Conservation (phyloP, 441 rosid genomes). For the Metrosideros polymorpha region DNA sequence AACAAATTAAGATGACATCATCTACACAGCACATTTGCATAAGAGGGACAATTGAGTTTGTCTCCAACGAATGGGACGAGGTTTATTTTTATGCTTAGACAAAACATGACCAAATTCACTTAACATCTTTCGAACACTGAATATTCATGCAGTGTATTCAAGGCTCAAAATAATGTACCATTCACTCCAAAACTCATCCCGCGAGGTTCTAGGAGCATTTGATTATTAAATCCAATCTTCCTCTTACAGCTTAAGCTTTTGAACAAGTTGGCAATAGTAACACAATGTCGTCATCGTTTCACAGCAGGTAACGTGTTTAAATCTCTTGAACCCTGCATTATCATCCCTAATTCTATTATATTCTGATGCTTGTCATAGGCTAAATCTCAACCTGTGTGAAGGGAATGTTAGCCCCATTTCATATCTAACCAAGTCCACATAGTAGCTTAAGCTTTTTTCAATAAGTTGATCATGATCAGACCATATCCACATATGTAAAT, state of each 20-base stretch:
- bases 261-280: neutral
- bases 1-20: neutral
- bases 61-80: neutral
- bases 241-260: neutral
- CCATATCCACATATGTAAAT: neutral
- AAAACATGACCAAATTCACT: neutral
- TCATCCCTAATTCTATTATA: neutral
- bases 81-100: neutral
- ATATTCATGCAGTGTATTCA: neutral
- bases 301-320: neutral
- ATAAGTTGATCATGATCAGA: neutral
- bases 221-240: neutral
- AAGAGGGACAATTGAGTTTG: neutral
- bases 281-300: neutral
- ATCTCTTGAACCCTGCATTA: neutral
- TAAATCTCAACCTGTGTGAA: neutral
- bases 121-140: neutral
- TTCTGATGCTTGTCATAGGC: neutral
- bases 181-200: neutral
- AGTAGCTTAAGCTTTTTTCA: neutral
- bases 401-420: neutral
- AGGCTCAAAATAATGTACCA: neutral
- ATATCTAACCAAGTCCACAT: neutral
- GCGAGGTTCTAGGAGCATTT: neutral
- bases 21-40: neutral